Evolutionary conservation across 2,329 filamentous ascomycete genomes (phyloP).

Genomic region (Furcasterigmium sp.): DNA sequence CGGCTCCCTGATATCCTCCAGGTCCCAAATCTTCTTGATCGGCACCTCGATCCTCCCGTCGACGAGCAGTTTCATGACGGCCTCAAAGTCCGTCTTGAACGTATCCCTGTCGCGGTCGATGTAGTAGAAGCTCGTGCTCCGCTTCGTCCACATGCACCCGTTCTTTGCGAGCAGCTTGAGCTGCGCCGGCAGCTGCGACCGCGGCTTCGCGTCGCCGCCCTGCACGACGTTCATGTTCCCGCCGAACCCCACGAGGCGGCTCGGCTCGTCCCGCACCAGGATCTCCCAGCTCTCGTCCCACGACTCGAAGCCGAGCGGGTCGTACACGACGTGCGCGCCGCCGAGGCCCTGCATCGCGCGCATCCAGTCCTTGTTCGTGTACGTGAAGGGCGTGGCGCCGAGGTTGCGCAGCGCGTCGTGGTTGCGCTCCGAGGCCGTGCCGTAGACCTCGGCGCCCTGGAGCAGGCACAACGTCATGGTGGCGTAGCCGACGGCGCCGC

Average conservation of each 20-base stretch:
- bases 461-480: slow-evolving; percentile 32
- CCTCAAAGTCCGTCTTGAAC: slow-evolving; percentile 21
- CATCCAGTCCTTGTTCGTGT: slow-evolving; percentile 44
- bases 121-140: slow-evolving; percentile 26
- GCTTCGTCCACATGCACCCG: slow-evolving; percentile 9
- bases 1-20: slow-evolving; percentile 30
- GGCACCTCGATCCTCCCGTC: slow-evolving; percentile 24
- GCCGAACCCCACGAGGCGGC: slow-evolving; percentile 31
- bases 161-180: slow-evolving; percentile 22
- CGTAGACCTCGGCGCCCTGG: slow-evolving; percentile 40
- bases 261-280: slow-evolving; percentile 24
- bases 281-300: slow-evolving; percentile 43
- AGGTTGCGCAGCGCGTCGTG: slow-evolving; percentile 29
- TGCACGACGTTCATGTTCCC: slow-evolving; percentile 26
- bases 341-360: slow-evolving; percentile 35
- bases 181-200: slow-evolving; percentile 22
- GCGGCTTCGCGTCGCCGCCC: slow-evolving; percentile 20
- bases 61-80: slow-evolving; percentile 22
- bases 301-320: slow-evolving; percentile 42
- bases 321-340: slow-evolving; percentile 40
- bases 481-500: slow-evolving; percentile 41
- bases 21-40: slow-evolving; percentile 31
- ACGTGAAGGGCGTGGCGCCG: slow-evolving; percentile 37
- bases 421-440: slow-evolving; percentile 39
- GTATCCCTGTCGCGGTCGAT: slow-evolving; percentile 24